A percentile compares a stretch with the other conserved stretches of the same genome.
Conservation (phyloP, 345 rosid genomes). For the Camelina sativa region DNA sequence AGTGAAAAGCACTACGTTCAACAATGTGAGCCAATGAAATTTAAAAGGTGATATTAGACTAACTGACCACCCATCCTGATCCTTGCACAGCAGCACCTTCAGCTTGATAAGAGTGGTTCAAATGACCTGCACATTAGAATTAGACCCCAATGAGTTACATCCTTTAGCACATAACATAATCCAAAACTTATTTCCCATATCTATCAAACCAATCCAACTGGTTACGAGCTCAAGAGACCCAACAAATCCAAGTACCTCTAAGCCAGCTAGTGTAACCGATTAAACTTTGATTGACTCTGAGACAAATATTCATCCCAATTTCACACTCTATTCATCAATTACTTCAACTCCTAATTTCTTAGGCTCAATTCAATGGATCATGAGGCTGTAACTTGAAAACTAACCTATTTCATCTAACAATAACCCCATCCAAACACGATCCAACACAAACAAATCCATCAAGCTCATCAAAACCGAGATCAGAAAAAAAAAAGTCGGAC, state of each 20-base stretch:
- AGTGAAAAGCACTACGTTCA: background rate
- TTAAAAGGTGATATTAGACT: slow-evolving; percentile 4
- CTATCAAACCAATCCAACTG: background rate
- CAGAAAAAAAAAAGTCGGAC: background rate
- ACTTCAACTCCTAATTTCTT: background rate
- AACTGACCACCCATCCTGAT: slow-evolving; percentile 98
- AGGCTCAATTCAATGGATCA: background rate
- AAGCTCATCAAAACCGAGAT: background rate
- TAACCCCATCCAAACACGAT: background rate
- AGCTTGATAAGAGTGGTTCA: slow-evolving; percentile 63
- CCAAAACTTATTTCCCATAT: background rate
- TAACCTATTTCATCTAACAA: background rate
- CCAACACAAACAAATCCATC: slow-evolving; percentile 3
- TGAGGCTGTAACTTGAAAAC: background rate
- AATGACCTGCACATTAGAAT: slow-evolving; percentile 62
- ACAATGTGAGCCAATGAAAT: background rate
- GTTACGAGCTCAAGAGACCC: slow-evolving; percentile 4
- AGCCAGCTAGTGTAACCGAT: background rate
- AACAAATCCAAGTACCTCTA: background rate
- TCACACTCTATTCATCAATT: slow-evolving; percentile 2
- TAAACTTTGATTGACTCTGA: background rate
- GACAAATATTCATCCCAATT: background rate
- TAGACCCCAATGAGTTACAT: background rate
- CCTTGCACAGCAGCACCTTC: slow-evolving; percentile 98
- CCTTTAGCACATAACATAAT: slow-evolving; percentile 10